Conservation (phyloP, 2,329 filamentous ascomycete species). For the Cercospora sojina region DNA sequence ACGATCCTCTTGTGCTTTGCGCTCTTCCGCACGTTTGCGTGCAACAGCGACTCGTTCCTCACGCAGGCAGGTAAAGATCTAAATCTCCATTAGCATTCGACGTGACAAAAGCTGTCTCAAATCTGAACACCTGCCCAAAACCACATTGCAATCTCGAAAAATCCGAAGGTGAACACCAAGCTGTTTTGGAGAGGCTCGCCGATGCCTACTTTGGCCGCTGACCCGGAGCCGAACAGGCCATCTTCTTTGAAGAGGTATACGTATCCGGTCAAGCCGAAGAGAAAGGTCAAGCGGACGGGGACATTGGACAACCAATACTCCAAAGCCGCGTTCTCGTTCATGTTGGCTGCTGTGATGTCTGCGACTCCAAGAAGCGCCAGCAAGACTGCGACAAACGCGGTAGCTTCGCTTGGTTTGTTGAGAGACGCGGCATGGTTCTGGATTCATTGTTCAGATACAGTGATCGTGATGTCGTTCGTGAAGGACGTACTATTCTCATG, state of each 20-base stretch:
- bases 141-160: slow-evolving; percentile 80
- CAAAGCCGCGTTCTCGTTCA: slow-evolving; percentile 45
- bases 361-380: slow-evolving; percentile 58
- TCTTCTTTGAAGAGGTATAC: slow-evolving; percentile 61
- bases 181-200: slow-evolving; percentile 75
- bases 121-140: slow-evolving; percentile 65
- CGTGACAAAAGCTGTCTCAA: background rate
- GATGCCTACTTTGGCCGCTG: slow-evolving; percentile 29
- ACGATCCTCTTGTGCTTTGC: slow-evolving; percentile 40
- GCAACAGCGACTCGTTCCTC: slow-evolving; percentile 56
- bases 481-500: slow-evolving; percentile 69
- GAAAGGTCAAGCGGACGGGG: slow-evolving; percentile 64
- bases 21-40: slow-evolving; percentile 37
- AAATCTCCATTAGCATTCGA: background rate
- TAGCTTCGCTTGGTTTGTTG: slow-evolving; percentile 65
- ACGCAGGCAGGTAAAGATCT: slow-evolving; percentile 64
- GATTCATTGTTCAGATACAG: background rate
- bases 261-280: slow-evolving; percentile 63
- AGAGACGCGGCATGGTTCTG: slow-evolving; percentile 68
- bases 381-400: slow-evolving; percentile 67
- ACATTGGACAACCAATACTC: slow-evolving; percentile 54
- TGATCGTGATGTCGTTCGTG: background rate
- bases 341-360: slow-evolving; percentile 49
- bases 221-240: slow-evolving; percentile 43
- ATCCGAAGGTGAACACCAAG: slow-evolving; percentile 79